Base-by-base conservation (phyloP, 441 rosid genomes). In the Metrosideros polymorpha region DNA sequence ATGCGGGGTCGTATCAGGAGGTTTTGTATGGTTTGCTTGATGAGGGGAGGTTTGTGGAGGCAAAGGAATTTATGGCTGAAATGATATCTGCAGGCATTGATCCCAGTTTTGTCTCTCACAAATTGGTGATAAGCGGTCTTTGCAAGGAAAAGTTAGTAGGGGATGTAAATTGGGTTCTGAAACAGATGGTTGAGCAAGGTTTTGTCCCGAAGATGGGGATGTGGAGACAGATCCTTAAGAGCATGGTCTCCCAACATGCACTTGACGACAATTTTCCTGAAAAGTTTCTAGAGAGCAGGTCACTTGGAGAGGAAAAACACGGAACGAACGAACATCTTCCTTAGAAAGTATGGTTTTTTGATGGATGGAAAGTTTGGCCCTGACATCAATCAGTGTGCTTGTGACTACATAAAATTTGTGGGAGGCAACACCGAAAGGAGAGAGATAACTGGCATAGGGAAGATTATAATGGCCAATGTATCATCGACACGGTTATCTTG, bases 21-120 rank as follows among this genome's bases (percentile, higher is more conserved):
- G 93, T 97, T 39, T 85, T 97, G 63, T 94, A 96, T 89, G 98
- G 96, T 79, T 90, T 96, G 86, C 91, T 97, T 88, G 97, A 95
- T 86, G 90, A 87, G 14, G 88, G 88, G 86, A 94, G 87, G 88
- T 91, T 90, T 86, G 25, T 87, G 59, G 97, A 94, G 89, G 97
- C 95, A 4, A 93, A 91, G 89, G 89, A 89, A 87, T 87, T 93
- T 77, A 90, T 91, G 92, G 88, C 88, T 32, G 86, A 86, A 91
- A 96, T 97, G 98, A 82, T 94, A 71, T 87, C 88, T 5, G 88
- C 85, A 89, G 93, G 92, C 56, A 82, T 90, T 89, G 85, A 85
- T 85, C 97, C 99, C 3, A 95, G 99, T 89, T 93, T 93, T 83
- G 85, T 87, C 54, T 94, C 98, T 0, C 94, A 91, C 86, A 96